These are phyloP conservation scores for Tremellales sp. DNA, from an alignment of 1,284 basidiomycete species.

Conservation along the genomic window DNA sequence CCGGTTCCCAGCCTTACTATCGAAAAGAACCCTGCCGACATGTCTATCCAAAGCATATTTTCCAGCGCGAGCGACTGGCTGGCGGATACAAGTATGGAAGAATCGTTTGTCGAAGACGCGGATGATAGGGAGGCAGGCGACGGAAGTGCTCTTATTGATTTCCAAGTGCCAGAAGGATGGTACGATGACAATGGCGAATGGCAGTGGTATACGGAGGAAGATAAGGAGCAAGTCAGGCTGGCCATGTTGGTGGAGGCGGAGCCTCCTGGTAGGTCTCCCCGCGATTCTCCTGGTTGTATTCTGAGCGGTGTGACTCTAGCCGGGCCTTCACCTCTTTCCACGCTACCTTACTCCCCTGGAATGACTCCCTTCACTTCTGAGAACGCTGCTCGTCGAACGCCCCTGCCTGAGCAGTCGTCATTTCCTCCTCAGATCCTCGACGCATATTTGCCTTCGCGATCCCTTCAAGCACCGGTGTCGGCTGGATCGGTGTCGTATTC, in stretches of 20 bases:
- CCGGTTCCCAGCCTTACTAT: constrained; percentile 16
- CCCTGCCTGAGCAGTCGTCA: constrained; percentile 20
- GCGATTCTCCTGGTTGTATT: no score
- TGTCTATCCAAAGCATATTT: constrained; percentile 28
- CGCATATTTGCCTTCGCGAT: no score
- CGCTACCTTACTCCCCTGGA: no score
- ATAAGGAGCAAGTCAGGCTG: constrained; percentile 35
- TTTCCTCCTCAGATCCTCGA: background rate
- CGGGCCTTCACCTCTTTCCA: no score
- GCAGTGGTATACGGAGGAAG: constrained; percentile 44
- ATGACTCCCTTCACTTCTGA: no score
- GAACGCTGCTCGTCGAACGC: constrained; percentile 33
- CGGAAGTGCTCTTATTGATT: constrained; percentile 18
- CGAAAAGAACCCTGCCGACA: constrained; percentile 20
- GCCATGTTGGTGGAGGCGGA: constrained; percentile 26
- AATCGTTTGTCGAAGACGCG: constrained; percentile 19
- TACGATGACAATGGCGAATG: constrained; percentile 40
- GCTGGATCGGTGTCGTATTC: background rate
- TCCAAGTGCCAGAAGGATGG: constrained; percentile 44
- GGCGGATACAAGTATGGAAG: constrained; percentile 36
- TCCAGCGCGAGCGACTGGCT: constrained; percentile 32
- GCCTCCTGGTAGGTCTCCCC: no score
- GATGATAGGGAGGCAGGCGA: constrained; percentile 2
- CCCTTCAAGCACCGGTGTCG: constrained; percentile 2
- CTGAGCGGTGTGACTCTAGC: no score